A percentile compares a stretch with the other conserved stretches of the same genome.
Conservation (phyloP, 2,329 filamentous ascomycete genomes). For the Neonectria coccinea region DNA sequence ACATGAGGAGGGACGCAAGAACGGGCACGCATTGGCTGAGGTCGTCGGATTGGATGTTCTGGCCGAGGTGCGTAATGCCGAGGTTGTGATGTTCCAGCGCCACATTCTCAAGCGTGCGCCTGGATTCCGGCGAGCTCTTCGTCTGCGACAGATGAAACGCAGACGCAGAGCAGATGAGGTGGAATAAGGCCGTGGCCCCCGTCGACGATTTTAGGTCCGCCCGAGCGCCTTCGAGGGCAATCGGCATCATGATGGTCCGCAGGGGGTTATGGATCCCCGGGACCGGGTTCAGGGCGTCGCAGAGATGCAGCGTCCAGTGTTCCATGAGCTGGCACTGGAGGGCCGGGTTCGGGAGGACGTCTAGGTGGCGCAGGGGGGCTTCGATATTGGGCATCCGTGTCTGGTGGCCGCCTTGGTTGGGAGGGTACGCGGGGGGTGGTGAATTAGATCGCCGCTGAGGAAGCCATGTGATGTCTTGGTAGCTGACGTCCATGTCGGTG, state of each 20-base stretch:
- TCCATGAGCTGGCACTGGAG: constrained; percentile 39
- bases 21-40: constrained; percentile 37
- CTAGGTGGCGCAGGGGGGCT: constrained; percentile 31
- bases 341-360: constrained; percentile 35
- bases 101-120: constrained; percentile 35
- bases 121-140: constrained; percentile 22
- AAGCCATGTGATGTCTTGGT: constrained; percentile 30
- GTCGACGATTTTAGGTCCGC: constrained; percentile 37
- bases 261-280: constrained; percentile 39
- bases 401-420: neutral
- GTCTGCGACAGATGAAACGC: constrained; percentile 40
- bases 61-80: constrained; percentile 40
- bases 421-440: constrained; percentile 3
- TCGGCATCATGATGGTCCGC: constrained; percentile 41
- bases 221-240: constrained; percentile 40
- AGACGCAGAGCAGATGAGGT: constrained; percentile 43
- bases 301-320: constrained; percentile 41
- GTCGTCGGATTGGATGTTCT: constrained; percentile 43
- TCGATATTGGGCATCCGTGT: constrained; percentile 3
- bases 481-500: neutral
- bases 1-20: constrained; percentile 39
- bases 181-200: constrained; percentile 37
- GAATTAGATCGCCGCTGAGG: constrained; percentile 16
- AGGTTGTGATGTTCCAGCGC: constrained; percentile 43
- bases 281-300: constrained; percentile 39